Base-by-base conservation (phyloP, 768 basidiomycete genomes). In the Hortiboletus flavorubellus region DNA sequence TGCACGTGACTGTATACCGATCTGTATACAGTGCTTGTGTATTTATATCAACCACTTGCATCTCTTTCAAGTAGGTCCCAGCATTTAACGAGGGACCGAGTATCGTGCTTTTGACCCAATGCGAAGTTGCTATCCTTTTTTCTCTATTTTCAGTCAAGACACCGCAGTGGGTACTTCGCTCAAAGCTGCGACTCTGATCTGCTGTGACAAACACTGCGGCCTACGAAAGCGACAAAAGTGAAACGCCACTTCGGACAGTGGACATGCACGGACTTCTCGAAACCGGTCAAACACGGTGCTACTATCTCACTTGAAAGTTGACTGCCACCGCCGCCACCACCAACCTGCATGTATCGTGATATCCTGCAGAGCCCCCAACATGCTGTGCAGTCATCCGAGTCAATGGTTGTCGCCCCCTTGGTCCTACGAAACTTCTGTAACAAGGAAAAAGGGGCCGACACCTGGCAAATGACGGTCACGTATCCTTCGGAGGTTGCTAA, bases 341-440 rank as follows among this genome's bases (percentile, higher is more conserved):
- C 23, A 43, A 49, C 39, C 26, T 53, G 46, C 49, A 21, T 38
- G 31, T 16, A 33, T 21, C 16, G 15, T 37, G 33, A 48, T 30
- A 49, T 38, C 30, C 33, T 38, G 44, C 39, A 48, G 44, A 29
- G 29, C 33, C 29, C 33, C 46, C 39, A 43, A 15, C 44, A 43
- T 41, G 65, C 56, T 61, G 53, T 67, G 43, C 49, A 48, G 31
- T 41, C 34, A 29, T 35, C 37, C 14, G 21, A 42, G 10, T 35
- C 30, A 21, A 45, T 26, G 38, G 11, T 43, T 47, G 45, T 29
- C 30, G 49, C n/a, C 23, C 29, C n/a, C 44, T 37, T 38, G 34
- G 39, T 50, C 26, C 21, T 42, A 43, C n/a, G 18, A 45, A 29
- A 23, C 16, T 1, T 18, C n/a, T 44, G 16, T 44, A 33, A 46